A percentile compares a stretch with the other conserved stretches of the same genome.
Evolutionary conservation across 2,329 filamentous ascomycete genomes (phyloP).

Genomic region (Magnaporthiopsis poae): DNA sequence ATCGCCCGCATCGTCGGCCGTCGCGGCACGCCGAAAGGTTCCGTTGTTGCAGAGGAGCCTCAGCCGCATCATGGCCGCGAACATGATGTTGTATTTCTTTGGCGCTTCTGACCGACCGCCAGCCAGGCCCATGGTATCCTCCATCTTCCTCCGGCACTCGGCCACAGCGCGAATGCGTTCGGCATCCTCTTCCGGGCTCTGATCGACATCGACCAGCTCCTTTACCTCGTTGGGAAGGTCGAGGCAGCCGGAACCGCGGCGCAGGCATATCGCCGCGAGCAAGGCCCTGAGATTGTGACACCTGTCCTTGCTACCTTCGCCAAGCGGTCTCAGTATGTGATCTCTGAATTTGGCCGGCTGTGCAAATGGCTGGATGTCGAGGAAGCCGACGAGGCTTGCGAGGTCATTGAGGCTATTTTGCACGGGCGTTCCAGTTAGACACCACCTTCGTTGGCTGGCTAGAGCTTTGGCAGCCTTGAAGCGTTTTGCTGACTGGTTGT

Average conservation of each 20-base stretch:
- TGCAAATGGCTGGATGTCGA: constrained; percentile 32
- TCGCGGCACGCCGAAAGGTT: constrained; percentile 34
- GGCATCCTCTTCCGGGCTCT: constrained; percentile 25
- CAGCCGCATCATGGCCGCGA: constrained; percentile 26
- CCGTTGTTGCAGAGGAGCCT: constrained; percentile 38
- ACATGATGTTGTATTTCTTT: constrained; percentile 28
- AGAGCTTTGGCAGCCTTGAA: neutral
- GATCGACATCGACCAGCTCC: constrained; percentile 24
- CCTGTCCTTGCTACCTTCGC: constrained; percentile 14
- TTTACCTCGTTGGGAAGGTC: constrained; percentile 22
- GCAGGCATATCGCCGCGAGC: constrained; percentile 29
- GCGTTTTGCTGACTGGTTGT: neutral
- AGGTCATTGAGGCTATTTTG: constrained; percentile 45
- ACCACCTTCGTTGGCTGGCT: constrained; percentile 30
- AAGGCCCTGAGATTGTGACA: constrained; percentile 24
- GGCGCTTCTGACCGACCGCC: neutral
- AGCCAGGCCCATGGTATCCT: neutral
- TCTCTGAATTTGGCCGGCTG: constrained; percentile 30
- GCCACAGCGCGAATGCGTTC: constrained; percentile 9
- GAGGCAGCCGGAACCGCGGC: constrained; percentile 31
- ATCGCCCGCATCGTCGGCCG: constrained; percentile 13
- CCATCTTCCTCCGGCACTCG: neutral
- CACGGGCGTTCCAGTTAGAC: constrained; percentile 43
- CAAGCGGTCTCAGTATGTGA: constrained; percentile 32
- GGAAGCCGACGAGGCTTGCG: constrained; percentile 39